Evolutionary conservation across 2,329 filamentous ascomycete genomes (phyloP).

Genomic region (Aspergillus phoenicis): DNA sequence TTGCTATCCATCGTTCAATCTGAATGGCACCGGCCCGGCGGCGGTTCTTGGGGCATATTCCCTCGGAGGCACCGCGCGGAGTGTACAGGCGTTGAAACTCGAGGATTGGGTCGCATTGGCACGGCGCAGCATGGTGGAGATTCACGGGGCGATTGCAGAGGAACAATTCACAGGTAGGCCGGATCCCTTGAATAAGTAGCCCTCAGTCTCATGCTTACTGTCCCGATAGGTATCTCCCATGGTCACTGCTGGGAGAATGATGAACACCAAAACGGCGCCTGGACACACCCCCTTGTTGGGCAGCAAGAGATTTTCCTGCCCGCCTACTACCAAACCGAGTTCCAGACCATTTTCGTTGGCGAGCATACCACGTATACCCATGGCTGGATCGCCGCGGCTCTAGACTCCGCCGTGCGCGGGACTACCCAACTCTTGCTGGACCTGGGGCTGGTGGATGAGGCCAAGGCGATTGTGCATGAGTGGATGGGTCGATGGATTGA

Average conservation of each 20-base stretch:
- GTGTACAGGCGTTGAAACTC: constrained; percentile 24
- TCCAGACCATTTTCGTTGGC: constrained; percentile 68
- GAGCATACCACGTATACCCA: constrained; percentile 74
- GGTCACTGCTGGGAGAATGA: constrained; percentile 68
- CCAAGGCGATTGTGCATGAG: constrained; percentile 63
- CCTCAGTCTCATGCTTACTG: too few species aligned
- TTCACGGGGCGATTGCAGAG: constrained; percentile 63
- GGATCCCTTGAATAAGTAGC: too few species aligned
- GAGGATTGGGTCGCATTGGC: constrained; percentile 62
- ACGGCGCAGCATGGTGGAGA: constrained; percentile 66
- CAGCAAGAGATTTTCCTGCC: constrained; percentile 72
- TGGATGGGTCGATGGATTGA: constrained; percentile 71
- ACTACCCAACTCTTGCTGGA: constrained; percentile 64
- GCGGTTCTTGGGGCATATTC: constrained; percentile 51
- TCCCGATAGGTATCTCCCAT: constrained; percentile 50
- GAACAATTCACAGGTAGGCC: constrained; percentile 58
- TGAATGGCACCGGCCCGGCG: constrained; percentile 39
- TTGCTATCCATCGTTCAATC: constrained; percentile 41
- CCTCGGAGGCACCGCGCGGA: constrained; percentile 28
- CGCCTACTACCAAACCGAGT: constrained; percentile 71
- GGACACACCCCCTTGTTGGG: constrained; percentile 62
- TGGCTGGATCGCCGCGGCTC: constrained; percentile 57
- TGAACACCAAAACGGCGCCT: constrained; percentile 63
- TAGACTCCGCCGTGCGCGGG: constrained; percentile 68
- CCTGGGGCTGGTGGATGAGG: constrained; percentile 69